Conservation (phyloP, 2,329 filamentous ascomycete genomes). For the Diplodia seriata region DNA sequence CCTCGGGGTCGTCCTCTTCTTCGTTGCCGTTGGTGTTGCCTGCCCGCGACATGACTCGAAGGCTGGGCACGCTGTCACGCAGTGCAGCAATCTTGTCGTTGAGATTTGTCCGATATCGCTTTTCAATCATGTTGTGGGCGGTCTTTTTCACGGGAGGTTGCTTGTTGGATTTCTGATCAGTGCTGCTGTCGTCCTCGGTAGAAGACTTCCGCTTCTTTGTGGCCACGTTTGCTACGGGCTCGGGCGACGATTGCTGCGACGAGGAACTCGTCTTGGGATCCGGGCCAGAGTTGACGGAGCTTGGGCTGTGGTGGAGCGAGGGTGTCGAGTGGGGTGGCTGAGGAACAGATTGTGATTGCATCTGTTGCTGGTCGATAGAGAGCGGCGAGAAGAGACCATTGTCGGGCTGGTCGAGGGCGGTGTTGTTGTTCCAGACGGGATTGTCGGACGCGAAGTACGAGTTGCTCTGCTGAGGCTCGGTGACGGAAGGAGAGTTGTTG, state of each 20-base stretch:
- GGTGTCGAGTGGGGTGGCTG: constrained; percentile 45
- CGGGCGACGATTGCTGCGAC: constrained; percentile 69
- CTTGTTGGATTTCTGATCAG: constrained; percentile 61
- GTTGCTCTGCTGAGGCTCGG: constrained; percentile 39
- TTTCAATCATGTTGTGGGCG: constrained; percentile 98
- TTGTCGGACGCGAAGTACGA: constrained; percentile 41
- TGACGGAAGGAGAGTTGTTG: constrained; percentile 43
- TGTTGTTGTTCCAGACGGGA: constrained; percentile 43
- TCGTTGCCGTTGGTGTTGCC: constrained; percentile 67
- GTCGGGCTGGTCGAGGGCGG: constrained; percentile 38
- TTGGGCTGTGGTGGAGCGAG: constrained; percentile 48
- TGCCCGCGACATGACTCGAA: constrained; percentile 77
- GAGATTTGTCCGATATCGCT: constrained; percentile 92
- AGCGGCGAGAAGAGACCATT: constrained; percentile 41
- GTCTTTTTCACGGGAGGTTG: constrained; percentile 78
- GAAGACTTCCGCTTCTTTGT: constrained; percentile 50
- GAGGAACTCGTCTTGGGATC: constrained; percentile 45
- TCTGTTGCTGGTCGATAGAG: constrained; percentile 39
- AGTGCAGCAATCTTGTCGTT: constrained; percentile 97
- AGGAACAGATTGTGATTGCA: constrained; percentile 35
- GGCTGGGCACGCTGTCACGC: constrained; percentile 87
- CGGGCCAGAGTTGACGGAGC: constrained; percentile 40
- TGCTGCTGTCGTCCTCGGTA: constrained; percentile 64
- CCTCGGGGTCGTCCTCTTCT: constrained; percentile 77
- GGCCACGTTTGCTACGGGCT: constrained; percentile 46